Evolutionary conservation across 768 basidiomycete genomes (phyloP), one percentile per base, ranked within the genome.

Genomic region (Termitomyces bulborhizus): DNA sequence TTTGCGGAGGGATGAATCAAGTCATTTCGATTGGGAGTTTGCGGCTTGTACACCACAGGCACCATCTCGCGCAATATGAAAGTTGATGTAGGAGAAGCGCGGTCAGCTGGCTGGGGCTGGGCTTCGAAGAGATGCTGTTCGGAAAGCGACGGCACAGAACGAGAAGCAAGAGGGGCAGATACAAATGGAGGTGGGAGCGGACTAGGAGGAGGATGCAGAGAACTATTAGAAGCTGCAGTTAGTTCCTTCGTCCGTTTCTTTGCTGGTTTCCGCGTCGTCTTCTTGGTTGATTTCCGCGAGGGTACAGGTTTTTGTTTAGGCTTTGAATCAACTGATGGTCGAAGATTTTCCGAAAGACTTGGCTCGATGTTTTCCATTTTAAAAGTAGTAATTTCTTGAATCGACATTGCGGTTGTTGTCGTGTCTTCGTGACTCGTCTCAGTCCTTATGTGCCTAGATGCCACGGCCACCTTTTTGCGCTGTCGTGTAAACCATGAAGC

Each of bases 401-500:
- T 24, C 15, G 60, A 57, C 32, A 58, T 57, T 7, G 53, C 31
- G 16, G 43, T 34, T 11, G 11, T 11, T 31, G 34, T 41, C 31
- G 41, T 32, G 15, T 52, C 41, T 32, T 49, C 13, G 36, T 41
- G 29, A 24, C 4, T 11, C 27, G 46, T 31, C 29, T 26, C 50
- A 8, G 12, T 12, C 37, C 21, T 32, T 13, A 34, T 18, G 12
- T 4, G 12, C 15, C 16, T 43, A 21, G 39, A 31, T n/a, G 51
- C 34, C 52, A 57, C 65, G 24, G 64, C 62, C 8, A 59, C 60
- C 41, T 71, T 71, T 12, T 48, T 56, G 16, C 70, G 58, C 50
- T 68, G 65, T 8, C 69, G 66, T 43, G 57, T 59, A 31, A 70
- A 69, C 72, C 71, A 75, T 31, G 66, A 65, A 31, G 58, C 50